Evolutionary conservation across 768 basidiomycete genomes (phyloP).

Genomic region (Suillus occidentalis): DNA sequence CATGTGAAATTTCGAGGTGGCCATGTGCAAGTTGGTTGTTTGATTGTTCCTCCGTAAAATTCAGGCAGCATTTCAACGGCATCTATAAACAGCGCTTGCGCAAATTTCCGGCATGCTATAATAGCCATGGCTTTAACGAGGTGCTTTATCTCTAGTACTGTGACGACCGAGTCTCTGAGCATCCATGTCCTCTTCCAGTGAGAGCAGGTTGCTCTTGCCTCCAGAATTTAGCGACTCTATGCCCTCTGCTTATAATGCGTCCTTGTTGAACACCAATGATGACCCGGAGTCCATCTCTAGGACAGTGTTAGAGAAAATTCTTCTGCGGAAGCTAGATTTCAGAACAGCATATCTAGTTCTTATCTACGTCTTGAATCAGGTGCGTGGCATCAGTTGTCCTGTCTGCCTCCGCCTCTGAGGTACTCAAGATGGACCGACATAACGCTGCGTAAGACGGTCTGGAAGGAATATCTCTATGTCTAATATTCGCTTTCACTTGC

Average conservation of each 20-base stretch:
- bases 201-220: neutral
- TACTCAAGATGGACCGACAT: slow-evolving; percentile 57
- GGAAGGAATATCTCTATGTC: neutral
- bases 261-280: neutral
- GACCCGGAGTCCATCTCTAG: slow-evolving; percentile 16
- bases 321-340: slow-evolving; percentile 40
- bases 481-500: neutral
- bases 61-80: no score
- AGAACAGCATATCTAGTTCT: slow-evolving; percentile 43
- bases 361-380: slow-evolving; percentile 46
- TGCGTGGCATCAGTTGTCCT: slow-evolving; percentile 18
- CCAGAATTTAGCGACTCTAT: neutral
- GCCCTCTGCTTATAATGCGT: neutral
- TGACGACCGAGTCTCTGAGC: neutral
- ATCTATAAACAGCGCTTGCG: no score
- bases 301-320: slow-evolving; percentile 37
- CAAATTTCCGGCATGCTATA: no score
- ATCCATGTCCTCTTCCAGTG: neutral
- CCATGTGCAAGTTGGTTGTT: neutral
- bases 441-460: slow-evolving; percentile 51
- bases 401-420: neutral
- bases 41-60: neutral
- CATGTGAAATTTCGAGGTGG: no score
- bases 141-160: no score
- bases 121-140: no score